Base-by-base conservation (phyloP, 2,329 filamentous ascomycete species). In the Xylariaceae sp. region DNA sequence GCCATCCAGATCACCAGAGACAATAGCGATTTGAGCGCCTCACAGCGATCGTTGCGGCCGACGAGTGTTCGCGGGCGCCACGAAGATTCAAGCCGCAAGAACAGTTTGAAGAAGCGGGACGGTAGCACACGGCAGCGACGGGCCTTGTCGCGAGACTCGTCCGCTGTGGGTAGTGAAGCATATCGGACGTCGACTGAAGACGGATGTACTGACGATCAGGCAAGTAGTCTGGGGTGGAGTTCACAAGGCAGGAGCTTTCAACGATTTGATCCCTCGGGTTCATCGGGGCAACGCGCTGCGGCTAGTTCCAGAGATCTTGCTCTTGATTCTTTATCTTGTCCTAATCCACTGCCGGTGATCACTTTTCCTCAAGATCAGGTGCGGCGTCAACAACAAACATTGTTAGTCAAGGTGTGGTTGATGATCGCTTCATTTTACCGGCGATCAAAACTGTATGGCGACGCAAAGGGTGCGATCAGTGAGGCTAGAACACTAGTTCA, bases 391-490 rank as follows among this genome's bases (percentile, higher is more conserved):
- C 74, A 78, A 40, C 72, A 69, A 31, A 71, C 71, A 6, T 72
- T 83, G 11, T 66, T 99, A 14, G 74, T 90, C 17, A 86, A 86
- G 57, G 84, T 96, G 31, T 99, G 94, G 94, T 75, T 96, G 9
- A 86, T 94, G 64, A 90, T 96, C 53, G 87, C 90, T 2, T 87
- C 87, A 0, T 85, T 97, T 56, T 99, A 97, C 65, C 82, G 90
- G 27, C 82, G 90, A 46, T 89, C 92, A 7, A 81, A 80, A 9
- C 83, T 95, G 73, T 82, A 83, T 48, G 86, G 91, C 17, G 92
- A 97, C 65, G 84, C 88, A 11, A 82, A 81, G 58, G 88, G 85
- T 45, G 90, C 92, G 6, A 81, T 91, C 27, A 78, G 83, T 11
- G 94, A 97, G 73, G 94, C 92, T 1, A 77, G 83, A 51, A 88